Evolutionary conservation across 805 yeast species (phyloP).

Genomic region (Myxozyma vanderwaltii): DNA sequence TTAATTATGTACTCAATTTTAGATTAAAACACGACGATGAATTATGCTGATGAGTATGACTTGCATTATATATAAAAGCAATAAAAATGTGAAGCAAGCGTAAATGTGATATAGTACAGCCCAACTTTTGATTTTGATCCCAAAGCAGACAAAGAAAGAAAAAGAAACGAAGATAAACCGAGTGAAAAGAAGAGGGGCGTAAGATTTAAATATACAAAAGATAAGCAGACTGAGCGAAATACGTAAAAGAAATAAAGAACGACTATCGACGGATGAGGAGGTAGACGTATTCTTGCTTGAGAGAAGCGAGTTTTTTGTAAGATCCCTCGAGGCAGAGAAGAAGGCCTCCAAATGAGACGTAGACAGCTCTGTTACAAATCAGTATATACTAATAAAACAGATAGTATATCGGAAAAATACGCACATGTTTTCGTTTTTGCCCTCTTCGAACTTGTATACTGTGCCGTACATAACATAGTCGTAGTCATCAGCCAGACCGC

Average conservation of each 20-base stretch:
- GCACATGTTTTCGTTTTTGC: conserved; percentile 55
- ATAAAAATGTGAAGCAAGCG: background rate
- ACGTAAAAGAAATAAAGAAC: background rate
- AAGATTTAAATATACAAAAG: background rate
- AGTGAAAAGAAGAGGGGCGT: background rate
- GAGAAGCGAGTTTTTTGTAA: conserved; percentile 80
- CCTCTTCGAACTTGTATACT: conserved; percentile 94
- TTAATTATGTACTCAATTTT: no score
- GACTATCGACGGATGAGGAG: conserved; percentile 74
- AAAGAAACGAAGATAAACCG: background rate
- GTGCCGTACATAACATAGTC: conserved; percentile 99
- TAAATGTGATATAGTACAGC: conserved; percentile 3
- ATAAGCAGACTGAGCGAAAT: background rate
- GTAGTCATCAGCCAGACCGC: conserved; percentile 90
- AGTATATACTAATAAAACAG: background rate
- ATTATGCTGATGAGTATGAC: no score
- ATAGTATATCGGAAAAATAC: conserved; percentile 25
- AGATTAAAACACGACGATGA: no score
- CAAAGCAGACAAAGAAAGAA: background rate
- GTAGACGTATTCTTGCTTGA: conserved; percentile 94
- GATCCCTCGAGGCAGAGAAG: conserved; percentile 93
- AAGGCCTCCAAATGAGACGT: conserved; percentile 94
- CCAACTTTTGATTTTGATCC: conserved; percentile 5
- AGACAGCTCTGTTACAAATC: conserved; percentile 66
- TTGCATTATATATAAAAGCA: no score